A percentile compares a stretch with the other conserved stretches of the same genome.
These are phyloP conservation scores for Cladochytrium replicatum DNA, from an alignment of 192 early-diverging fungal species.

Conservation along the genomic window DNA sequence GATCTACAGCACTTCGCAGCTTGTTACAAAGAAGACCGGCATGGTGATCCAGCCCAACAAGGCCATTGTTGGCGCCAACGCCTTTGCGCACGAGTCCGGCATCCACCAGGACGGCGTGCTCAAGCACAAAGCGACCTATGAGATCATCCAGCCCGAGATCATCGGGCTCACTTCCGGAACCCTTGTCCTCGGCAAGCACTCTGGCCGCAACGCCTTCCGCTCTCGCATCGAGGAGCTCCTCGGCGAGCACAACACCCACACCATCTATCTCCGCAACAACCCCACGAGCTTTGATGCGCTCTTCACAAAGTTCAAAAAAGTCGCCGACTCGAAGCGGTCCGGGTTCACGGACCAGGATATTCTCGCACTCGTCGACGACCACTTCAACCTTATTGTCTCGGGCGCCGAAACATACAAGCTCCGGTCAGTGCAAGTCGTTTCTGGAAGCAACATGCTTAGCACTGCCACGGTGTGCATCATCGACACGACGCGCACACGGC, in stretches of 20 bases:
- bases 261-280: conserved; percentile 39
- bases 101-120: conserved; percentile 98
- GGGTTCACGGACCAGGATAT: conserved; percentile 87
- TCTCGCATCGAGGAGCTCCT: conserved; percentile 70
- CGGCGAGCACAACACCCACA: conserved; percentile 42
- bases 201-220: conserved; percentile 87
- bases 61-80: conserved; percentile 95
- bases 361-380: conserved; percentile 73
- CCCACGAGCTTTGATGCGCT: conserved; percentile 60
- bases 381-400: conserved; percentile 37
- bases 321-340: conserved; percentile 81
- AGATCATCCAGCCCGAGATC: conserved; percentile 90
- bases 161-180: conserved; percentile 81
- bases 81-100: conserved; percentile 94
- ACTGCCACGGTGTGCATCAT: conserved; percentile 74
- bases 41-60: conserved; percentile 98
- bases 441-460: conserved; percentile 58
- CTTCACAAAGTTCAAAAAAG: conserved; percentile 81
- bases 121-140: conserved; percentile 91
- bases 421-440: conserved; percentile 66
- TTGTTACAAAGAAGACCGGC: conserved; percentile 81
- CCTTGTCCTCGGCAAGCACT: conserved; percentile 91
- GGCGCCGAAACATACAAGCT: conserved; percentile 52
- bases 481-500: conserved; percentile 32
- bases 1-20: conserved; percentile 78